Evolutionary conservation across 768 basidiomycete species (phyloP).

Genomic region (Lactarius indigo): DNA sequence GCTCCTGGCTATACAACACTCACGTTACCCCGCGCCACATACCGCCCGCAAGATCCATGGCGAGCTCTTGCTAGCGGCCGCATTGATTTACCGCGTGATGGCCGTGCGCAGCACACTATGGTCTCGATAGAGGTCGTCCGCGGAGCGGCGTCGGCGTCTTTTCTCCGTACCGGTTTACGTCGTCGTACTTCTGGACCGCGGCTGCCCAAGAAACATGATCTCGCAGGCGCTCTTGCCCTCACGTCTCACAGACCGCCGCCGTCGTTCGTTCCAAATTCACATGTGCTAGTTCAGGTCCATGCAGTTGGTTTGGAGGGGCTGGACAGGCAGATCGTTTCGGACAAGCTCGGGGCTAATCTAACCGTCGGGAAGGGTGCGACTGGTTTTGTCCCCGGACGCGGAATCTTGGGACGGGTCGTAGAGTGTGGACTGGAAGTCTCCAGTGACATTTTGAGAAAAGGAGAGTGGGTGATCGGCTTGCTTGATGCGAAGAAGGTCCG

Average conservation of each 20-base stretch:
- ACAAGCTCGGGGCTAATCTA: conserved; percentile 32
- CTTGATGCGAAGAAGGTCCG: conserved; percentile 74
- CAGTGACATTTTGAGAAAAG: conserved; percentile 55
- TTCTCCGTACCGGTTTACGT: conserved; percentile 5
- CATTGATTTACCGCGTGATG: conserved; percentile 70
- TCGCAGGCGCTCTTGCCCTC: conserved; percentile 30
- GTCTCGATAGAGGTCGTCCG: conserved; percentile 76
- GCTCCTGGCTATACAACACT: conserved; percentile 40
- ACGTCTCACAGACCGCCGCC: conserved; percentile 55
- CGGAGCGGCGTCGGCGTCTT: conserved; percentile 36
- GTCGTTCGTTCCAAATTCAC: conserved; percentile 58
- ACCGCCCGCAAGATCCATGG: conserved; percentile 38
- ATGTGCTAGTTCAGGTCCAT: conserved; percentile 84
- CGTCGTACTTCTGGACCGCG: conserved; percentile 17
- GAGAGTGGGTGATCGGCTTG: conserved; percentile 86
- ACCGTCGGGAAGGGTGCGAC: conserved; percentile 27
- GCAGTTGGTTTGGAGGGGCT: conserved; percentile 79
- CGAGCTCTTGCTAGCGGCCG: conserved; percentile 42
- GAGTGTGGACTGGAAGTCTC: conserved; percentile 80
- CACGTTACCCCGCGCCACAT: conserved; percentile 44
- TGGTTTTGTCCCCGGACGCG: conserved; percentile 83
- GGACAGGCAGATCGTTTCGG: conserved; percentile 64
- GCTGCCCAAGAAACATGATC: conserved; percentile 14
- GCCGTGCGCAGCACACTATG: conserved; percentile 86
- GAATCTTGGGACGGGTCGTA: conserved; percentile 79